Percentiles rank a stretch among this genome's conserved stretches.
These are phyloP conservation scores for Wickerhamomyces sydowiorum DNA, from an alignment of 805 yeast species.

Conservation along the genomic window DNA sequence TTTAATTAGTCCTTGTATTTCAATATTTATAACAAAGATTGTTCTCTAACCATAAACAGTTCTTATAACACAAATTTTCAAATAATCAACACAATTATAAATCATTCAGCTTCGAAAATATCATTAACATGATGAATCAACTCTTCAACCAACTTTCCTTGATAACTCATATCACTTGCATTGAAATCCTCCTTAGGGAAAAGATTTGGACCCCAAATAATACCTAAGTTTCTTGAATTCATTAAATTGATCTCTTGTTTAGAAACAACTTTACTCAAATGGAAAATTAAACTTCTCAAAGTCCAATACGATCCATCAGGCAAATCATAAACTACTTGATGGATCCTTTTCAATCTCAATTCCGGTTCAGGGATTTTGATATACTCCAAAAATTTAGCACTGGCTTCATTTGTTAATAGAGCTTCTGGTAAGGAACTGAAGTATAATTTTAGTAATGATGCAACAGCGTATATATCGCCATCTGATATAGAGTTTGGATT, in stretches of 20 bases:
- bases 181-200: slow-evolving; percentile 63
- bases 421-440: slow-evolving; percentile 87
- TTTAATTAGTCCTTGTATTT: not conserved
- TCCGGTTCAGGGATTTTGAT: slow-evolving; percentile 60
- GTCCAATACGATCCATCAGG: slow-evolving; percentile 97
- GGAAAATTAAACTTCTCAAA: slow-evolving; percentile 77
- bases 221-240: slow-evolving; percentile 76
- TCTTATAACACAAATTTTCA: no score
- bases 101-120: slow-evolving; percentile 59
- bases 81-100: no score
- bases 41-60: not conserved
- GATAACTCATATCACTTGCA: slow-evolving; percentile 68
- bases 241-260: slow-evolving; percentile 66
- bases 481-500: slow-evolving; percentile 57
- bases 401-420: slow-evolving; percentile 59
- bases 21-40: not conserved
- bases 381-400: slow-evolving; percentile 59
- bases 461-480: slow-evolving; percentile 83
- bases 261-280: slow-evolving; percentile 66
- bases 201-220: slow-evolving; percentile 93
- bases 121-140: slow-evolving; percentile 78
- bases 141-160: slow-evolving; percentile 77
- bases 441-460: slow-evolving; percentile 77
- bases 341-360: slow-evolving; percentile 67
- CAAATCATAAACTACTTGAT: slow-evolving; percentile 79